Evolutionary conservation across 495 filamentous ascomycete species (phyloP), one percentile per base, ranked within the genome.

Genomic region (Lepidopterella palustris): DNA sequence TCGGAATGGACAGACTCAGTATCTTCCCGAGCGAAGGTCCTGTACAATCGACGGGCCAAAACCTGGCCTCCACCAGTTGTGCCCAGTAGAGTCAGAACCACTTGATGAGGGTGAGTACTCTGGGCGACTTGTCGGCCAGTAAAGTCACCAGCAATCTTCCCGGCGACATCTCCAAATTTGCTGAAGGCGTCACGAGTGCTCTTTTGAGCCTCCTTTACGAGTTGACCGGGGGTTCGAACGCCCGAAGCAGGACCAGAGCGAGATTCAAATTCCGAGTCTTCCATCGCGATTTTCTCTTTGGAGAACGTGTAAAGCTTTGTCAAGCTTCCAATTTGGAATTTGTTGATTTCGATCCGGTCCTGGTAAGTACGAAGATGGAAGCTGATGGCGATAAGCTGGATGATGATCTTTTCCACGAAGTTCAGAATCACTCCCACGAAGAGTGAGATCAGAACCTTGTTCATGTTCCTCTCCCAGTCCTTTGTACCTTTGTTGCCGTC

Each of bases 341-440:
- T 93, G 74, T 96, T 97, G 61, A 92, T 78, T 51, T 92, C 89
- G 64, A 98, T 97, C 11, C 92, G 82, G 67, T 95, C 89, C 24
- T 88, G 84, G 61, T 97, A 97, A 6, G 92, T 97, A 39, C 92
- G 82, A 31, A 87, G 78, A 68, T 98, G 92, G 71, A 98, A 97
- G 65, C 84, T 90, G 63, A 91, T 88, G 18, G 92, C 92, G 68
- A 98, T 96, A 69, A 96, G 83, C 68, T 97, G 91, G 58, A 96
- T 92, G 62, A 96, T 81, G 58, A 98, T 87, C 77, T 97, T 98
- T 70, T 97, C 90, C 47, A 87, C 78, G 51, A 93, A 82, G 72
- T 98, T 97, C 53, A 97, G 74, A 29, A 83, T 78, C 0, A 85
- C 82, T 60, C 87, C 82, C 27, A 95, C 86, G 68, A 98, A 92